Conservation (phyloP, 441 rosid species). For the Adansonia rubrostipa region DNA sequence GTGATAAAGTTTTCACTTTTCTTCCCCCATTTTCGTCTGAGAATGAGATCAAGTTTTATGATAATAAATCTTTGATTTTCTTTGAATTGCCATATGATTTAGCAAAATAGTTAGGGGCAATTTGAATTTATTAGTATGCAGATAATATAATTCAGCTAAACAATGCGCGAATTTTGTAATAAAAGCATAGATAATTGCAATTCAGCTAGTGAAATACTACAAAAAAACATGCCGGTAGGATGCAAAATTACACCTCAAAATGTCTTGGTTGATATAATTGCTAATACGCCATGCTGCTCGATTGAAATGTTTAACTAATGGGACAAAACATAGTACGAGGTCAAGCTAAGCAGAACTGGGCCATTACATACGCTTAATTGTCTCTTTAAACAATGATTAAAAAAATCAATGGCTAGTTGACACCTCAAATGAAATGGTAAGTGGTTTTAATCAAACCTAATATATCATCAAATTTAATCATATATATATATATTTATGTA, state of each 20-base stretch:
- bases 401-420: neutral
- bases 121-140: too few relatives aligned
- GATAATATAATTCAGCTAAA: too few relatives aligned
- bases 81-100: too few relatives aligned
- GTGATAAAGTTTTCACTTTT: too few relatives aligned
- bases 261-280: too few relatives aligned
- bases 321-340: neutral
- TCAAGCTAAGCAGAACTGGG: neutral
- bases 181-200: too few relatives aligned
- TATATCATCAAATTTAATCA: neutral
- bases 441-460: neutral
- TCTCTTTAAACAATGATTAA: neutral
- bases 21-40: too few relatives aligned
- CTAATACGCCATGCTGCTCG: neutral
- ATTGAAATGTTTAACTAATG: neutral
- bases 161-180: too few relatives aligned
- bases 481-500: neutral
- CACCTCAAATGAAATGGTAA: neutral
- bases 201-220: neutral
- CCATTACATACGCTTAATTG: neutral
- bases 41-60: too few relatives aligned
- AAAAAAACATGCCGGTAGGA: neutral
- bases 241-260: too few relatives aligned
- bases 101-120: too few relatives aligned
- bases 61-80: too few relatives aligned